Percentiles rank a stretch among this genome's conserved stretches.
Conservation (phyloP, 139 green algal genomes). For the Picochlorum sp. region DNA sequence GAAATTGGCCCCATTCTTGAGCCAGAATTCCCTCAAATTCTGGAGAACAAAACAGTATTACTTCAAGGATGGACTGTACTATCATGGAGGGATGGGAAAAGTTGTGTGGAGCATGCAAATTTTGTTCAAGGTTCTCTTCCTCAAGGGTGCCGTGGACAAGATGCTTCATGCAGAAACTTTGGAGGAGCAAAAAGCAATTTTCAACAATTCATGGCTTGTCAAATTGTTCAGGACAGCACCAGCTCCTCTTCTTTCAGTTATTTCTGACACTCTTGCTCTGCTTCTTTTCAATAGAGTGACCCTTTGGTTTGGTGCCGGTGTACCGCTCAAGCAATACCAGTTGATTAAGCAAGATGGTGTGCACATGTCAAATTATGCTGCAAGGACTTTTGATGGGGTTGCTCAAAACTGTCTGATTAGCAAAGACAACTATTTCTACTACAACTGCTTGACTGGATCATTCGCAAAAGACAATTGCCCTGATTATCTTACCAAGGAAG, state of each 20-base stretch:
- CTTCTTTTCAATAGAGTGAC: constrained; percentile 66
- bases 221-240: constrained; percentile 53
- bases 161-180: constrained; percentile 72
- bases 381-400: constrained; percentile 73
- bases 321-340: constrained; percentile 88
- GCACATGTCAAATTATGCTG: constrained; percentile 80
- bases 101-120: constrained; percentile 63
- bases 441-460: constrained; percentile 75
- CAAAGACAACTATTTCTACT: constrained; percentile 96
- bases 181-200: constrained; percentile 65
- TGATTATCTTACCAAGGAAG: constrained; percentile 68
- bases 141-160: constrained; percentile 40
- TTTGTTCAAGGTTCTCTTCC: constrained; percentile 34
- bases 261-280: constrained; percentile 43
- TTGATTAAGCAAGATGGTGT: constrained; percentile 84
- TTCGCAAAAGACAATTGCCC: constrained; percentile 94
- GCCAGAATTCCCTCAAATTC: constrained; percentile 74
- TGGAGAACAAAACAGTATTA: constrained; percentile 80
- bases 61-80: constrained; percentile 93
- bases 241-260: constrained; percentile 51
- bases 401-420: constrained; percentile 53
- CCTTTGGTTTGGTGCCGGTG: constrained; percentile 87
- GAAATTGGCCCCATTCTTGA: constrained; percentile 85
- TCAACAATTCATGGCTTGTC: constrained; percentile 63
- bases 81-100: constrained; percentile 91